Evolutionary conservation across 2,329 filamentous ascomycete genomes (phyloP).

Genomic region (Venturia asperata): DNA sequence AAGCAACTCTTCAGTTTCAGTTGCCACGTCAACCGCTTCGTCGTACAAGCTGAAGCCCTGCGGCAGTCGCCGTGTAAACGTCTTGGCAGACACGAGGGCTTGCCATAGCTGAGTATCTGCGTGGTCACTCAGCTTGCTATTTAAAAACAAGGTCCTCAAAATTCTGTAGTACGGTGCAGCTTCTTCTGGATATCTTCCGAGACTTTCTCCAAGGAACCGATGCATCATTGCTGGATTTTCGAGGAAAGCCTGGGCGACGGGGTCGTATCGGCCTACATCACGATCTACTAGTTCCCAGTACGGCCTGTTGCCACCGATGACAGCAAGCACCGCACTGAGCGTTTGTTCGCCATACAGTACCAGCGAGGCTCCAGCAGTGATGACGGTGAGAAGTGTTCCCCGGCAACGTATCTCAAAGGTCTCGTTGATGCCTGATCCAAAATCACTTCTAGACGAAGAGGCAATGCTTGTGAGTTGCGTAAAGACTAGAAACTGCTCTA

Average conservation of each 20-base stretch:
- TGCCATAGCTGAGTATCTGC: not conserved
- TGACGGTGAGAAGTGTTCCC: not conserved
- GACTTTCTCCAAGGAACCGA: constrained; percentile 9
- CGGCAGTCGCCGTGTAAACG: constrained; percentile 11
- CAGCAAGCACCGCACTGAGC: constrained; percentile 14
- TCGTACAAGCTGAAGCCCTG: constrained; percentile 14
- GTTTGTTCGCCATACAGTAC: constrained; percentile 14
- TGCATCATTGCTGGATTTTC: constrained; percentile 3
- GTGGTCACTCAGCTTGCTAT: not conserved
- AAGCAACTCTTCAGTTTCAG: constrained; percentile 13
- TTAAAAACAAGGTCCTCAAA: constrained; percentile 14
- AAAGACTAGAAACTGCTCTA: constrained; percentile 11
- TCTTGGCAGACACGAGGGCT: not conserved
- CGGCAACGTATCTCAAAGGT: not conserved
- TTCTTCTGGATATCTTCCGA: constrained; percentile 16
- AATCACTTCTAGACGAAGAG: not conserved
- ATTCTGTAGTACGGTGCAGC: constrained; percentile 8
- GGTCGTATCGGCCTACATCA: not conserved
- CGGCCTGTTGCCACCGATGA: constrained; percentile 10
- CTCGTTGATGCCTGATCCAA: not conserved
- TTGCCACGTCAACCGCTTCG: constrained; percentile 17
- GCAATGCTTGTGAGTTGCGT: constrained; percentile 9
- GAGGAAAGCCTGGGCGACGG: not conserved
- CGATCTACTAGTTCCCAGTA: constrained; percentile 18
- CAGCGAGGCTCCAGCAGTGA: constrained; percentile 9